Conservation (phyloP, 2,329 filamentous ascomycete genomes). For the Trichoderma lentiforme region DNA sequence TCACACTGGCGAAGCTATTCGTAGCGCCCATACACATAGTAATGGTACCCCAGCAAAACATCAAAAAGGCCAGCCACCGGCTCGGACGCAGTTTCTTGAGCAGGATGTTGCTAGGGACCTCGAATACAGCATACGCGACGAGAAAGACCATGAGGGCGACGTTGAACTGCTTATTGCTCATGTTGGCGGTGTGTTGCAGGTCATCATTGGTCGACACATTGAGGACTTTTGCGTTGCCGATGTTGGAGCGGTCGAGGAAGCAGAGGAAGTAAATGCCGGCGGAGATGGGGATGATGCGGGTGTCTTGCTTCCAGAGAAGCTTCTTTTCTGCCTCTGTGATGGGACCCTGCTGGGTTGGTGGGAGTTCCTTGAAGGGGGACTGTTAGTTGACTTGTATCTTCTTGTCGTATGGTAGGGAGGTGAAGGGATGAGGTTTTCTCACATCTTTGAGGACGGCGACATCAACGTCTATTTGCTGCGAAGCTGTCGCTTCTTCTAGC, state of each 20-base stretch:
- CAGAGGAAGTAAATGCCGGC: slow-evolving; percentile 63
- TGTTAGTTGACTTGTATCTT: not conserved
- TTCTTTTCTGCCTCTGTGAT: slow-evolving; percentile 34
- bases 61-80: slow-evolving; percentile 64
- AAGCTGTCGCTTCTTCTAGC: not conserved
- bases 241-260: slow-evolving; percentile 66
- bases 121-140: slow-evolving; percentile 57
- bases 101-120: slow-evolving; percentile 65
- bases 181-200: slow-evolving; percentile 58
- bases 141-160: slow-evolving; percentile 59
- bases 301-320: slow-evolving; percentile 57
- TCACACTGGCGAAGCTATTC: slow-evolving; percentile 59
- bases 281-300: slow-evolving; percentile 61
- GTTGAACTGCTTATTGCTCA: slow-evolving; percentile 61
- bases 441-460: slow-evolving; percentile 13
- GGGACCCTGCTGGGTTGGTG: slow-evolving; percentile 19
- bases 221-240: slow-evolving; percentile 65
- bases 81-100: slow-evolving; percentile 62
- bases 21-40: slow-evolving; percentile 65
- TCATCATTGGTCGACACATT: slow-evolving; percentile 59
- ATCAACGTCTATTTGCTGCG: slow-evolving; percentile 7
- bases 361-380: not conserved
- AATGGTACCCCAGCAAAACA: slow-evolving; percentile 63
- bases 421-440: not conserved
- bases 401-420: not conserved